Base-by-base conservation (phyloP, 1,284 basidiomycete species). In the Limonomyces culmigenus region DNA sequence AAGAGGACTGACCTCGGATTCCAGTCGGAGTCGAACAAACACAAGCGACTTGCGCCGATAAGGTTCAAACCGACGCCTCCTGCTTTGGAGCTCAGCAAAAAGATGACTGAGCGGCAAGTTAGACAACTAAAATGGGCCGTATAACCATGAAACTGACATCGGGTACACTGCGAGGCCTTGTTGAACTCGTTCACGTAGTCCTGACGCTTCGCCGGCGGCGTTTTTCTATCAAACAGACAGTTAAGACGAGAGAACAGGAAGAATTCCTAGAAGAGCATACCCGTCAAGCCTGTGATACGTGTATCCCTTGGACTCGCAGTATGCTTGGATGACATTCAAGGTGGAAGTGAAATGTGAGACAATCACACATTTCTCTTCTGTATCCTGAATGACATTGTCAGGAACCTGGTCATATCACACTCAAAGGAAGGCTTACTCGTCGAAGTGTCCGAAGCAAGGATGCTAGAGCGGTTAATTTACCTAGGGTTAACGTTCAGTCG, bases 61-160 rank as follows among this genome's bases (percentile, higher is more conserved):
- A 95, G 67, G 53, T 97, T 98, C 37, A 99, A 67, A 1, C 93
- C 93, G 14, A 91, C 85, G 17, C 93, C 93, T 14, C 93, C 93
- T 2, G 91, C 88, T 58, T 97, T 97, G 8, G 89, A 84, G 49
- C 89, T 95, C 33, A 99, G 60, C 14, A 99, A 60, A 51, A 99
- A 98, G 20, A 97, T 56, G 50, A 96, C 81, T 86, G 39, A 41
- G 14, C 38, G 41, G 40, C 25, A 38, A 36, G 18, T 33, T 33
- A 16, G 17, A 30, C 37, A 27, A 23, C 16, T 16, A 37, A 6
- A 5, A 25, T 23, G 25, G 18, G 20, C n/a, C 21, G n/a, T 19
- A 37, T 6, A 30, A 20, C 38, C 20, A 14, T 5, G 33, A 32
- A 37, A 59, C 73, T 41, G 45, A 85, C 80, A 87, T 43, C 73